These are phyloP conservation scores for Amanita polypyramis DNA, from an alignment of 768 basidiomycete species.

Conservation along the genomic window DNA sequence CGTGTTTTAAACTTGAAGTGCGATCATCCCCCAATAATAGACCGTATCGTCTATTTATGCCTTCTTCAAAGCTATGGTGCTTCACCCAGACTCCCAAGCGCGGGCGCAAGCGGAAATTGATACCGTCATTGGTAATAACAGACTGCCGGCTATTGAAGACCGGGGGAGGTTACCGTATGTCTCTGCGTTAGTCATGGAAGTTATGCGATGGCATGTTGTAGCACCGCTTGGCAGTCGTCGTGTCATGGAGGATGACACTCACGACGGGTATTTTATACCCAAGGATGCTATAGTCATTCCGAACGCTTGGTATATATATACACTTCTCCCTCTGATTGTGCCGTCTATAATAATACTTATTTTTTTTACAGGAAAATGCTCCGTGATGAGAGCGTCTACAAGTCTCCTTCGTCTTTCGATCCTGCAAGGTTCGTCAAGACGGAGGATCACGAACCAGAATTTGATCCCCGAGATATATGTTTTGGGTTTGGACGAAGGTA, in stretches of 20 bases:
- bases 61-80: slow-evolving; percentile 30
- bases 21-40: too few relatives aligned
- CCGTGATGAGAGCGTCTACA: neutral
- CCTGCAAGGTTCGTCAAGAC: neutral
- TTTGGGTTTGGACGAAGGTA: too few relatives aligned
- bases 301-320: neutral
- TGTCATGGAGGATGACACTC: neutral
- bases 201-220: slow-evolving; percentile 12
- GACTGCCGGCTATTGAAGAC: slow-evolving; percentile 17
- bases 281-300: neutral
- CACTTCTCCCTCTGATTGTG: neutral
- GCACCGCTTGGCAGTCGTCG: slow-evolving; percentile 13
- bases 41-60: slow-evolving; percentile 27
- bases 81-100: neutral
- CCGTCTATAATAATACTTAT: neutral
- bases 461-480: neutral
- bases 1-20: too few relatives aligned
- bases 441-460: neutral
- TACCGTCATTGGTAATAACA: slow-evolving; percentile 12
- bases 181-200: slow-evolving; percentile 15
- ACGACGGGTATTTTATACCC: slow-evolving; percentile 4
- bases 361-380: neutral
- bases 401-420: neutral
- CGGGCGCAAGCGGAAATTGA: neutral
- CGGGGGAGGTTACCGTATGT: slow-evolving; percentile 16